Conservation (phyloP, 352 stramenopile species). For the Globisporangium paddicum region DNA sequence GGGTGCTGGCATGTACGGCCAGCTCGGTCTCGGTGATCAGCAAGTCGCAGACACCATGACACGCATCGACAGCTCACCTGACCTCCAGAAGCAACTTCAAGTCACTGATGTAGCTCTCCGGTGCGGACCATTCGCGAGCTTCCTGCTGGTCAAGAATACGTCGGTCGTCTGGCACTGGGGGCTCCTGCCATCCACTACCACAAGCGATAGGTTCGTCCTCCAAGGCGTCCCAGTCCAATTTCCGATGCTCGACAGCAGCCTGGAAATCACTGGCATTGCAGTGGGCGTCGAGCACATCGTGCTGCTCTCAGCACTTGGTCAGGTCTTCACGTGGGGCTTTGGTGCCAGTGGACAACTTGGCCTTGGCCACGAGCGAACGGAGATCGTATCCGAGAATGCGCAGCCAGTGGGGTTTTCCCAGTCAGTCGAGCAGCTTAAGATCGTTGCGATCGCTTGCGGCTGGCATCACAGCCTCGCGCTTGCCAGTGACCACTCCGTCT, state of each 20-base stretch:
- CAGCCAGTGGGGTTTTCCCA: constrained; percentile 25
- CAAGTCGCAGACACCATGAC: constrained; percentile 18
- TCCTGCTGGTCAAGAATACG: constrained; percentile 15
- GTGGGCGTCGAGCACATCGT: constrained; percentile 27
- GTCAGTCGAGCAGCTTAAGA: background rate
- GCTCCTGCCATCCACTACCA: constrained; percentile 15
- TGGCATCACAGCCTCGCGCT: constrained; percentile 35
- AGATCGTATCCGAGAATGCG: constrained; percentile 11
- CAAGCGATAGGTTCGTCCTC: constrained; percentile 5
- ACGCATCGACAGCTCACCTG: constrained; percentile 5
- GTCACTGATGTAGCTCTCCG: constrained; percentile 10
- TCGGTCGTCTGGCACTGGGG: constrained; percentile 33
- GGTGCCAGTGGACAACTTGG: constrained; percentile 28
- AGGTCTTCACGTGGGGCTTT: constrained; percentile 36
- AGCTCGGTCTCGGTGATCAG: constrained; percentile 36
- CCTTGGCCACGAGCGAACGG: constrained; percentile 16
- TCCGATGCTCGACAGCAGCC: constrained; percentile 13
- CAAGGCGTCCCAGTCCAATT: constrained; percentile 12
- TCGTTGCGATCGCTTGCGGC: constrained; percentile 23
- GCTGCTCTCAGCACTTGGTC: constrained; percentile 19
- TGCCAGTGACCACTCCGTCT: constrained; percentile 18
- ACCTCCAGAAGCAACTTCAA: constrained; percentile 15
- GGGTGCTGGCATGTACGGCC: constrained; percentile 35
- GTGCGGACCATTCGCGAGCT: constrained; percentile 30
- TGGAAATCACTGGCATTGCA: constrained; percentile 18